Conservation (phyloP, 495 filamentous ascomycete species). For the Chaetomium tenue region DNA sequence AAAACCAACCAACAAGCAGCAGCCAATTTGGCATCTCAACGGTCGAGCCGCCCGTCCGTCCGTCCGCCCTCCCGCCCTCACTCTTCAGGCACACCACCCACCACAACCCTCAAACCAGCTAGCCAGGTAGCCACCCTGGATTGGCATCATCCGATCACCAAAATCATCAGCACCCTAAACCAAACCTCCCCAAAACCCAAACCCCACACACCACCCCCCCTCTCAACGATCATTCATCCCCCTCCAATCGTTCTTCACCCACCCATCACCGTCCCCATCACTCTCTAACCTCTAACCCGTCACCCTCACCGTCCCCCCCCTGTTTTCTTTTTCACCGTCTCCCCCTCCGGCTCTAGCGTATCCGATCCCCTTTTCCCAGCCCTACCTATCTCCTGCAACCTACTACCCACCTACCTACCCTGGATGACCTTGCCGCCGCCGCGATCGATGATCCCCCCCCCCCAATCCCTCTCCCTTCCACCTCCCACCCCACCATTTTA, state of each 20-base stretch:
- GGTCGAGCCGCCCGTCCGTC: constrained; percentile 11
- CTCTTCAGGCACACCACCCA: neutral
- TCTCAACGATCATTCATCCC: neutral
- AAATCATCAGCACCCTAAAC: neutral
- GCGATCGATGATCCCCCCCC: too few relatives aligned
- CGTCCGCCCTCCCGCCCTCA: neutral
- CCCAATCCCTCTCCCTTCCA: too few relatives aligned
- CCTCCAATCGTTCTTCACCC: neutral
- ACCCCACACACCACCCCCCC: neutral
- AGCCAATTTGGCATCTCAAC: constrained; percentile 7
- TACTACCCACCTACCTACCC: too few relatives aligned
- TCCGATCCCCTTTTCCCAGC: too few relatives aligned
- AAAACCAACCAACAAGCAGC: neutral
- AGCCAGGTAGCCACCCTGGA: neutral
- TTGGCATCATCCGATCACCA: neutral
- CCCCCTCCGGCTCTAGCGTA: too few relatives aligned
- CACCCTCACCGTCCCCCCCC: neutral
- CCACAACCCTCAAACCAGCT: neutral
- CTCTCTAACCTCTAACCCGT: too few relatives aligned
- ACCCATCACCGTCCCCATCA: constrained; percentile 4
- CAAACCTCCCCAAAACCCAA: neutral
- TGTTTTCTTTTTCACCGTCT: too few relatives aligned
- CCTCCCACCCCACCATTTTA: too few relatives aligned
- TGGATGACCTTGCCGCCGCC: too few relatives aligned
- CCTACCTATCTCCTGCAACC: too few relatives aligned